These are phyloP conservation scores for Sutorius eximius DNA, from an alignment of 1,284 basidiomycete genomes.

Conservation along the genomic window DNA sequence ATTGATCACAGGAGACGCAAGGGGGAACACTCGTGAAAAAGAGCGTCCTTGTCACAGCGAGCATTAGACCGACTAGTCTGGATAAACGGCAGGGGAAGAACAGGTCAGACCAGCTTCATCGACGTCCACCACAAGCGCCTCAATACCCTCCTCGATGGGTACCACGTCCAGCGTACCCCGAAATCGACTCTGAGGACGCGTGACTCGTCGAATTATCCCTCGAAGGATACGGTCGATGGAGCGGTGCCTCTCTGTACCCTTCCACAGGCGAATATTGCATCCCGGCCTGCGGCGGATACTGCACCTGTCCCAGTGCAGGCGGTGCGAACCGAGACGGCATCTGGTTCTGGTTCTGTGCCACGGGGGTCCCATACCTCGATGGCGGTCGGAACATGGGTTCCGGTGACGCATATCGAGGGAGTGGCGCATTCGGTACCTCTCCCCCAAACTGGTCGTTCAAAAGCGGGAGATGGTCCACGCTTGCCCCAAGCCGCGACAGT, in stretches of 20 bases:
- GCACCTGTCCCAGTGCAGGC: constrained; percentile 19
- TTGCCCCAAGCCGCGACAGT: constrained; percentile 51
- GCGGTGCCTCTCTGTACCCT: constrained; percentile 45
- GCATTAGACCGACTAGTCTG: constrained; percentile 15
- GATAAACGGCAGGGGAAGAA: not conserved
- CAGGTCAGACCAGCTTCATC: not conserved
- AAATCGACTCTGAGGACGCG: constrained; percentile 14
- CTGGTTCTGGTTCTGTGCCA: not conserved
- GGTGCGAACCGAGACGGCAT: constrained; percentile 16
- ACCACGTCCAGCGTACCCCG: constrained; percentile 37
- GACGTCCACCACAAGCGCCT: not conserved
- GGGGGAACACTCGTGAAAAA: not conserved
- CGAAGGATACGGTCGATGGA: constrained; percentile 46
- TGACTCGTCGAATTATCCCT: constrained; percentile 16
- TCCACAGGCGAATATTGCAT: constrained; percentile 26
- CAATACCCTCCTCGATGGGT: constrained; percentile 36
- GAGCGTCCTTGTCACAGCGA: constrained; percentile 15
- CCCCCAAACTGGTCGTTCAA: constrained; percentile 38
- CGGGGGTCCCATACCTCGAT: constrained; percentile 32
- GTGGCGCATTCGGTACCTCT: constrained; percentile 18
- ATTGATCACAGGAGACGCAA: not conserved
- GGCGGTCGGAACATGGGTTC: constrained; percentile 25
- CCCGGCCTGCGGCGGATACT: constrained; percentile 30
- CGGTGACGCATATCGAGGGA: constrained; percentile 27
- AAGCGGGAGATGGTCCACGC: constrained; percentile 55